These are phyloP conservation scores for Moelleriella libera DNA, from an alignment of 2,329 filamentous ascomycete species.

Conservation along the genomic window DNA sequence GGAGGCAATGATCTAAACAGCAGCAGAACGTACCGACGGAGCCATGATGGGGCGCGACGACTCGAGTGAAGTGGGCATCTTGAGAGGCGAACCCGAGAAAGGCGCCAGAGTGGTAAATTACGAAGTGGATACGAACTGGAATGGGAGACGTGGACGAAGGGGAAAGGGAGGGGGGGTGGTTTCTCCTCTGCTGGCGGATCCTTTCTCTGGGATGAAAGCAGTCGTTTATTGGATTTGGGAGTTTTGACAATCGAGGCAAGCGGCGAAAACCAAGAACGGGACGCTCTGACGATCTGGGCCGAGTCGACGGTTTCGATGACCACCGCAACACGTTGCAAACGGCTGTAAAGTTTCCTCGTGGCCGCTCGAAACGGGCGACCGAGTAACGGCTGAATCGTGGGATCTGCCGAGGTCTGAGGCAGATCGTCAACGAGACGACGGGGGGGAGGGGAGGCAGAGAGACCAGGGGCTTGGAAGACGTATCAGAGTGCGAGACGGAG, in stretches of 20 bases:
- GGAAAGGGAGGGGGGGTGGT: not conserved
- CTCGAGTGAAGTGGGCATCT: slow-evolving; percentile 44
- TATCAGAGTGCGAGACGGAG: not conserved
- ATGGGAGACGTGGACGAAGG: not conserved
- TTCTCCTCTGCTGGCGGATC: not conserved
- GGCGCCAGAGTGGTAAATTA: not conserved
- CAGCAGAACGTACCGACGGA: slow-evolving; percentile 37
- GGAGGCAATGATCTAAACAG: slow-evolving; percentile 3
- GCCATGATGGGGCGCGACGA: slow-evolving; percentile 50
- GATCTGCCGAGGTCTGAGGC: not conserved
- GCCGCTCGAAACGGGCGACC: not conserved
- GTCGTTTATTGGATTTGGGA: too few species aligned
- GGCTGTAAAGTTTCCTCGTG: not conserved
- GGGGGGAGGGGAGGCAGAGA: not conserved
- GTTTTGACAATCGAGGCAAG: not conserved
- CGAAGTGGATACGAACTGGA: not conserved
- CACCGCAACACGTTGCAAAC: not conserved
- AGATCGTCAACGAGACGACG: not conserved
- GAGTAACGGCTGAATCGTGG: not conserved
- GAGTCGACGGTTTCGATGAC: not conserved
- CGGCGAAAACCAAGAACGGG: not conserved
- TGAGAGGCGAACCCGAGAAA: not conserved
- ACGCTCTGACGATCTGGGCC: not conserved
- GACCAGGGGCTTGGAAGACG: not conserved
- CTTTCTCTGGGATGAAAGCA: not conserved